Base-by-base conservation (phyloP, 768 basidiomycete genomes). In the Naganishia vishniacii region DNA sequence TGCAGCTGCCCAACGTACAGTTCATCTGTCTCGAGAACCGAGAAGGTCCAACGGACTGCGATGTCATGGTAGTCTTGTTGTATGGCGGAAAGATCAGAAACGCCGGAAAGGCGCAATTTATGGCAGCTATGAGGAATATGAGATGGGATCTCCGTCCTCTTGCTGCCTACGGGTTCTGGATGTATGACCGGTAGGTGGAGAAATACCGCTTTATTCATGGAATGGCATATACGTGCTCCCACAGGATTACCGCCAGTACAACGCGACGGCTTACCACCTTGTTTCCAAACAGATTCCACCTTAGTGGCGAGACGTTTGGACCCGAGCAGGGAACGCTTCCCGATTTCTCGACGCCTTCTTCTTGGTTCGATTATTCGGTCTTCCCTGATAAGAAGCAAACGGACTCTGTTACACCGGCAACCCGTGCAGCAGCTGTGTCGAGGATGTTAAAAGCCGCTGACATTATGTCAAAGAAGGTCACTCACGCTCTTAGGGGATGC, bases 401-500 rank as follows among this genome's bases (percentile, higher is more conserved):
- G 5, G 31, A 28, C 16, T 29, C 48, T 5, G 32, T 49, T 15
- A 26, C 15, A 20, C 28, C 48, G 18, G 48, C 48, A 7, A 31
- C 48, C 29, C 48, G 32, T 16, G 25, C 48, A 5, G 48, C 48
- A 6, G 29, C 48, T 31, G 48, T 32, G 3, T 3, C 48, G 3
- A 49, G 16, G 28, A 49, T 49, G 26, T 29, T 49, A 2, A 31
- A 28, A 8, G 48, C 28, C 5, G 48, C 48, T 2, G 48, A 25
- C 2, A 49, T 49, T 15, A 29, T 49, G 13, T 31, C 48, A 8
- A 49, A 49, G 29, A 49, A 49, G 48, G 48, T 49, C 25, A 49
- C 48, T 28, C 48, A 49, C 48, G 48, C 48, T 18, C 32, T 49
- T 29, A 49, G 48, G 25, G 48, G 48, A 49, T 49, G 48, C 31